phyloP scores from a whole-genome alignment of 2,329 filamentous ascomycete genomes.

The Microsporum audouinii region DNA sequence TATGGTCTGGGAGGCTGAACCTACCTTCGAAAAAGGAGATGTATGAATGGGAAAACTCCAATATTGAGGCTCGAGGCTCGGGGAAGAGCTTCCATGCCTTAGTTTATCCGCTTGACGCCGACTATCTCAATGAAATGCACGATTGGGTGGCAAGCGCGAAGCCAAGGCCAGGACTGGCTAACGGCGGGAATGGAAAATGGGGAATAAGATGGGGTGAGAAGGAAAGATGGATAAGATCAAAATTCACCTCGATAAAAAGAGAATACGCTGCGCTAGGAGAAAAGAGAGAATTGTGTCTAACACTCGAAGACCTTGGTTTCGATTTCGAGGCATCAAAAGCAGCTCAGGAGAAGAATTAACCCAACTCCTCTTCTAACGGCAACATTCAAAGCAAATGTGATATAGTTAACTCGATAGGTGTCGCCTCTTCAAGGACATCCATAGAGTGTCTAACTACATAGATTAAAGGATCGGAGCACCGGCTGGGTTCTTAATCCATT shows the following conservation, averaged over 20 bases:
- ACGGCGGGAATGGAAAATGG: slow-evolving; percentile 48
- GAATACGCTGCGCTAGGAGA: slow-evolving; percentile 58
- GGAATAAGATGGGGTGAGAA: slow-evolving; percentile 61
- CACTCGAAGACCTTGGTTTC: slow-evolving; percentile 62
- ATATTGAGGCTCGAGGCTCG: slow-evolving; percentile 34
- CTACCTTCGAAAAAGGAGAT: slow-evolving; percentile 57
- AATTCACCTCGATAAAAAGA: slow-evolving; percentile 58
- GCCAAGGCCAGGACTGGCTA: slow-evolving; percentile 28
- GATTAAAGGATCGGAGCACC: too few species aligned
- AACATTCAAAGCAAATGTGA: not conserved
- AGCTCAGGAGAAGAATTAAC: slow-evolving; percentile 4
- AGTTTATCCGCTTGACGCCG: slow-evolving; percentile 37
- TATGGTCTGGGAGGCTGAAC: slow-evolving; percentile 59
- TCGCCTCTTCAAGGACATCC: too few species aligned
- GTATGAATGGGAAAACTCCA: slow-evolving; percentile 51
- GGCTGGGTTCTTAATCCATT: too few species aligned
- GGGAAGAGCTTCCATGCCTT: slow-evolving; percentile 45
- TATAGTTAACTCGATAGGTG: not conserved
- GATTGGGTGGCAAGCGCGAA: slow-evolving; percentile 32
- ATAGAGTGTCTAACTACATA: too few species aligned
- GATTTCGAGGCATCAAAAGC: slow-evolving; percentile 37
- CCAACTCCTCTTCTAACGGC: not conserved
- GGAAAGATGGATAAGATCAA: slow-evolving; percentile 59
- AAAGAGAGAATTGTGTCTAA: slow-evolving; percentile 44
- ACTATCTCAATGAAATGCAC: slow-evolving; percentile 36